Base-by-base conservation (phyloP, 495 filamentous ascomycete species). In the Annulohypoxylon stygium region DNA sequence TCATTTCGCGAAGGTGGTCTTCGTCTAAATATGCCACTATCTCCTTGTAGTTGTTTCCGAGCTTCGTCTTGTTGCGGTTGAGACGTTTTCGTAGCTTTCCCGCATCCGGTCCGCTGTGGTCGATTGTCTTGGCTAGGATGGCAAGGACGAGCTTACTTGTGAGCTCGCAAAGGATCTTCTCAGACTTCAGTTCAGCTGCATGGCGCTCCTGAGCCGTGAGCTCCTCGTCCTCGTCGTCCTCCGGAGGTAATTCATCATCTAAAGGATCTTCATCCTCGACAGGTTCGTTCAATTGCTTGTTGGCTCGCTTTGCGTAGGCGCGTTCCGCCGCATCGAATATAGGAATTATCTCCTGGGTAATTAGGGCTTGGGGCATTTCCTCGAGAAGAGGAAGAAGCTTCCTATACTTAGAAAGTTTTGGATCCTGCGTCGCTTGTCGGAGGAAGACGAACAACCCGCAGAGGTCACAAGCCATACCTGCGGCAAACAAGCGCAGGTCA, bases 111-210 rank as follows among this genome's bases (percentile, higher is more conserved):
- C 87, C 88, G 1, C 80, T 86, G 14, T 85, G 81, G 69, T 97
- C 93, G 50, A 97, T 78, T 16, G 92, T 87, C 43, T 90, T 88
- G 8, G 89, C 93, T 4, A 93, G 83, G 25, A 97, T 88, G 0
- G 90, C 90, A 23, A 97, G 84, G 8, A 97, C 93, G 37, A 96
- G 86, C 73, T 94, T 94, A 43, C 91, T 91, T 4, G 94, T 89
- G 2, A 97, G 83, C 73, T 93, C 92, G 81, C 95, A 98, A 0
- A 98, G 85, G 16, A 89, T 87, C 74, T 95, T 89, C 78, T 98
- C 95, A 2, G 93, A 88, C 41, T 93, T 82, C 12, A 97, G 82
- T 59, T 89, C 86, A 23, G 86, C 86, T 11, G 85, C 86, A 58
- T 88, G 83, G 18, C 85, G 85, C 66, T 90, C 87, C 30, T 79